phyloP scores from a whole-genome alignment of 306 rosid genomes.

The Corylus americana region DNA sequence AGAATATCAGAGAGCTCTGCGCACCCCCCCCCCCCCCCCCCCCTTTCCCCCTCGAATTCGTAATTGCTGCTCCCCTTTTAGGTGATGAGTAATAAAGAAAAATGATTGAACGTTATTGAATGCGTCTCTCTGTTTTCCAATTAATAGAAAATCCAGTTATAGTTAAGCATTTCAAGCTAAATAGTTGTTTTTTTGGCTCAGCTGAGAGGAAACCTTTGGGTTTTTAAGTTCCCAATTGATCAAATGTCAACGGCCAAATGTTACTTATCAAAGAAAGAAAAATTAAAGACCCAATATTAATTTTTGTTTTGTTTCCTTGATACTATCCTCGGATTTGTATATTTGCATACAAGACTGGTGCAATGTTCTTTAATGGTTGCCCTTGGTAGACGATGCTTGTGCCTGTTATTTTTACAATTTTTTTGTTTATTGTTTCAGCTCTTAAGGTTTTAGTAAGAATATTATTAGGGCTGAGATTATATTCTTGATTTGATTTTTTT shows the following conservation, averaged over 20 bases:
- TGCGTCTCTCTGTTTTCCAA: conserved; percentile 1
- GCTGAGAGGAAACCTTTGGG: background rate
- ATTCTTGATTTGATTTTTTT: background rate
- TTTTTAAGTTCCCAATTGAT: background rate
- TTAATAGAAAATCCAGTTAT: background rate
- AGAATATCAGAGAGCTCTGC: background rate
- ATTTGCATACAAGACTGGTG: background rate
- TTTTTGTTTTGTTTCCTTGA: background rate
- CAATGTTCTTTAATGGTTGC: background rate
- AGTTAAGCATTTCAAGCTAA: background rate
- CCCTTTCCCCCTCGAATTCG: background rate
- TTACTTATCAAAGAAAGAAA: background rate
- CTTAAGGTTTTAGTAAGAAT: background rate
- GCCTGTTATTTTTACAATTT: background rate
- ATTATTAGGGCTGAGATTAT: background rate
- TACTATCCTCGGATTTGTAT: background rate
- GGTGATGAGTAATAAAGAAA: background rate
- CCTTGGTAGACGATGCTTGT: background rate
- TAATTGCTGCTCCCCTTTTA: background rate
- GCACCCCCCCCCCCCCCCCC: too few species aligned
- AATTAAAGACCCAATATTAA: too few species aligned
- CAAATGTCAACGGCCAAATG: background rate
- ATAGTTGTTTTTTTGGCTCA: background rate
- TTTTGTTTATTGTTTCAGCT: background rate
- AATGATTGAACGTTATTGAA: background rate